These are phyloP conservation scores for Penicillium frequentans DNA, from an alignment of 2,329 filamentous ascomycete genomes.

Conservation along the genomic window DNA sequence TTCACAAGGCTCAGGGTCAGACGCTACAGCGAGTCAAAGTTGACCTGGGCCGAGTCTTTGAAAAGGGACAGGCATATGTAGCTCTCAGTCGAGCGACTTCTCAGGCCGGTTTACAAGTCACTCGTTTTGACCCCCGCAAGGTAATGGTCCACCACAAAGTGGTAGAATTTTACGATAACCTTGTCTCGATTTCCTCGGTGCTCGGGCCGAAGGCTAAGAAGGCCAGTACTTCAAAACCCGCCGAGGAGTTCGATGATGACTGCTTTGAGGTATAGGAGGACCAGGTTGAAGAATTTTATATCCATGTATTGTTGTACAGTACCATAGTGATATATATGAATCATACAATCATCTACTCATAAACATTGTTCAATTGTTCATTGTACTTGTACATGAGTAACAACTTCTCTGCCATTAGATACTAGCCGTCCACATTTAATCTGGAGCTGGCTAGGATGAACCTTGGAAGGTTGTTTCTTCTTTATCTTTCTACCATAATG, in stretches of 20 bases:
- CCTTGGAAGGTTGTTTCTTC: neutral
- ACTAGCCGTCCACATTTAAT: no score
- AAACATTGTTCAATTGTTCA: neutral
- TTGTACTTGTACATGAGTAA: neutral
- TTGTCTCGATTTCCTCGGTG: slow-evolving; percentile 69
- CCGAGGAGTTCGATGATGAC: slow-evolving; percentile 30
- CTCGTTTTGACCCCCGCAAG: slow-evolving; percentile 83
- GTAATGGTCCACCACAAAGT: slow-evolving; percentile 94
- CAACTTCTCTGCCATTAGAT: no score
- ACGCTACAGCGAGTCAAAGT: slow-evolving; percentile 93
- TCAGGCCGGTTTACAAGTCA: slow-evolving; percentile 82
- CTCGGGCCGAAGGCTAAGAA: slow-evolving; percentile 27
- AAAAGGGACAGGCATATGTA: slow-evolving; percentile 97
- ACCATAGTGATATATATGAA: neutral
- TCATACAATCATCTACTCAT: neutral
- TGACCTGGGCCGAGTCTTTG: slow-evolving; percentile 86
- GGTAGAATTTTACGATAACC: slow-evolving; percentile 76
- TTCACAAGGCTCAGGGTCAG: slow-evolving; percentile 97
- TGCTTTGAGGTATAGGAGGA: slow-evolving; percentile 42
- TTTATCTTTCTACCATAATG: no score
- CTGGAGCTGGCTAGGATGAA: neutral
- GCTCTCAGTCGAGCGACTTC: slow-evolving; percentile 89
- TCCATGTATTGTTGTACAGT: neutral
- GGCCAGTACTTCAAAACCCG: slow-evolving; percentile 18
- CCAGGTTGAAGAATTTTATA: neutral